Evolutionary conservation across 78 protist species (phyloP), one percentile per base, ranked within the genome.

Genomic region (Chrysochromulina tobinii): DNA sequence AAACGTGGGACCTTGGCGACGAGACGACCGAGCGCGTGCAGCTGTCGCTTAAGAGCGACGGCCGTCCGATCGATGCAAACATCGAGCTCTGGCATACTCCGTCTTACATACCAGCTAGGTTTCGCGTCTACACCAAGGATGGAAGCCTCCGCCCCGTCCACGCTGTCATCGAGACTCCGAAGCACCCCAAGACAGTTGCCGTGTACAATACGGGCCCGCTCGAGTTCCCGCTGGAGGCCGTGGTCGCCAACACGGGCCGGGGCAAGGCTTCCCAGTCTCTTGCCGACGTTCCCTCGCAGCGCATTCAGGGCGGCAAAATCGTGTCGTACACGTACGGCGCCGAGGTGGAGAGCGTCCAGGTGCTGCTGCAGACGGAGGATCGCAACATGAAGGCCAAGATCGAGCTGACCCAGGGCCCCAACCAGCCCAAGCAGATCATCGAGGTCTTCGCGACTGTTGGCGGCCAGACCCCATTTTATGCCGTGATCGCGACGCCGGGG

Each of bases 311-410:
- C 51, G 79, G 79, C 38, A 8, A 38, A 7, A 69, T 69, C 50
- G 27, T 51, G 9, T 69, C 79, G 79, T 69, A 9, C 79, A n/a
- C 50, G 7, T 69, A n/a, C 27, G 79, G 79, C 53, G 27, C 79
- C 18, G 27, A 11, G 27, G 79, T 69, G n/a, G 15, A 69, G 53
- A 25, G 50, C 50, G 51, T 69, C 12, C 79, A 69, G 51, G 17
- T 69, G 15, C 79, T 69, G 79, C 38, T 69, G 51, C 21, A 69
- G 79, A 11, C 79, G 53, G 50, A 14, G 20, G 79, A 69, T 3
- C 79, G 79, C 79, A 69, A 69, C 79, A 69, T 69, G 50, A 69
- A 69, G 51, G 79, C 79, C n/a, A 69, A n/a, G 79, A 69, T 69
- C 79, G 79, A 69, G 79, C 79, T 69, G 25, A 69, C 79, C 12